phyloP scores from a whole-genome alignment of 139 green algal species.

The Haematococcus lacustris region DNA sequence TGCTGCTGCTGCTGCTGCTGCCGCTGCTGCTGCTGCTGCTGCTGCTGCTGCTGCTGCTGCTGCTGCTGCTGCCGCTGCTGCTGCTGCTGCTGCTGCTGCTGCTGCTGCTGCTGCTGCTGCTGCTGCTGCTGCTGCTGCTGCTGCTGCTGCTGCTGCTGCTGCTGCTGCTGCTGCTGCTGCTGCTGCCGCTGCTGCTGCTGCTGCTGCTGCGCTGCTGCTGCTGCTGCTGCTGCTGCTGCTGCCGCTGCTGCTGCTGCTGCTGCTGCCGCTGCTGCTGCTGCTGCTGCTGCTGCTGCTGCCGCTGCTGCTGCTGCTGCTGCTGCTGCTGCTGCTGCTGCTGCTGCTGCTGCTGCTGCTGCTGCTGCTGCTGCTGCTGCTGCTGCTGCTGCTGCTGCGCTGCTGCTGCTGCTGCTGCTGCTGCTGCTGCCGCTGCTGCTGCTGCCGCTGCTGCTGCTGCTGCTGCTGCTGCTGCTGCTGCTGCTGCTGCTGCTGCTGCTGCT shows the following conservation, averaged over 20 bases:
- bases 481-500: too few species aligned
- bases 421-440: too few species aligned
- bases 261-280: background rate
- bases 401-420: too few species aligned
- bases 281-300: background rate
- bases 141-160: background rate
- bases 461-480: too few species aligned
- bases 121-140: background rate
- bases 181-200: background rate
- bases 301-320: background rate
- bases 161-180: background rate
- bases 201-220: too few species aligned
- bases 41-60: background rate
- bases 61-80: background rate
- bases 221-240: background rate
- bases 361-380: too few species aligned
- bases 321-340: background rate
- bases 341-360: too few species aligned
- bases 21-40: background rate
- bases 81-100: background rate
- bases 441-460: too few species aligned
- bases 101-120: background rate
- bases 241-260: background rate
- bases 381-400: too few species aligned
- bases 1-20: background rate